phyloP scores from a whole-genome alignment of 2,329 filamentous ascomycete species.

The Emergomyces orientalis region DNA sequence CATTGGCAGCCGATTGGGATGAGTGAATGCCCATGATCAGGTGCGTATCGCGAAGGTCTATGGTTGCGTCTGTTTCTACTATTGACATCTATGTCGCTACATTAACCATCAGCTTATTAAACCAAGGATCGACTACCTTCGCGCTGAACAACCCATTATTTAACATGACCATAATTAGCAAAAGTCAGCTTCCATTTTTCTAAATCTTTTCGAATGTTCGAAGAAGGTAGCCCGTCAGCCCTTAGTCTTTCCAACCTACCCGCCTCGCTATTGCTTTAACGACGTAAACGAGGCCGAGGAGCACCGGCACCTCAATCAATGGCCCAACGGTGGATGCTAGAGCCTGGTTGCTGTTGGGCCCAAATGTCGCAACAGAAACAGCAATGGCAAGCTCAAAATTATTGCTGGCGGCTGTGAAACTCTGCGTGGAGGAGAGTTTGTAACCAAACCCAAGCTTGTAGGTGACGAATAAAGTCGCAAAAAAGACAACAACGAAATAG shows the following conservation, averaged over 20 bases:
- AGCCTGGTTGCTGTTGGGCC: conserved; percentile 67
- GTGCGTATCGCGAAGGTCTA: not conserved
- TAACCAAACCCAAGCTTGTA: conserved; percentile 66
- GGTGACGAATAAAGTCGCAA: conserved; percentile 53
- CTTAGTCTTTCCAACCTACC: conserved; percentile 17
- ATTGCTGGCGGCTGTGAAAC: conserved; percentile 83
- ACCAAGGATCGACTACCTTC: not conserved
- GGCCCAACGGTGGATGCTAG: conserved; percentile 76
- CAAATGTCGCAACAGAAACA: conserved; percentile 73
- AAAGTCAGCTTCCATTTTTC: not conserved
- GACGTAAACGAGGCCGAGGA: conserved; percentile 67
- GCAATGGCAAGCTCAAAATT: conserved; percentile 91
- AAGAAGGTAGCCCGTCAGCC: not conserved
- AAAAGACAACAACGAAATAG: conserved; percentile 71
- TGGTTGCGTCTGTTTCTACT: not conserved
- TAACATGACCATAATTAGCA: not conserved
- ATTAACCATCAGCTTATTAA: not conserved
- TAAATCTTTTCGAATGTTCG: not conserved
- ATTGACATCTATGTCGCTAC: not conserved
- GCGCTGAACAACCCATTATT: not conserved
- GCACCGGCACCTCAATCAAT: conserved; percentile 74
- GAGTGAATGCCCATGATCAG: not conserved
- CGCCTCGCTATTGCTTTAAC: conserved; percentile 44
- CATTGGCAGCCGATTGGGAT: not conserved
- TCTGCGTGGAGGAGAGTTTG: conserved; percentile 61